These are phyloP conservation scores for Brassica nigra DNA, from an alignment of 345 rosid species.

Conservation along the genomic window DNA sequence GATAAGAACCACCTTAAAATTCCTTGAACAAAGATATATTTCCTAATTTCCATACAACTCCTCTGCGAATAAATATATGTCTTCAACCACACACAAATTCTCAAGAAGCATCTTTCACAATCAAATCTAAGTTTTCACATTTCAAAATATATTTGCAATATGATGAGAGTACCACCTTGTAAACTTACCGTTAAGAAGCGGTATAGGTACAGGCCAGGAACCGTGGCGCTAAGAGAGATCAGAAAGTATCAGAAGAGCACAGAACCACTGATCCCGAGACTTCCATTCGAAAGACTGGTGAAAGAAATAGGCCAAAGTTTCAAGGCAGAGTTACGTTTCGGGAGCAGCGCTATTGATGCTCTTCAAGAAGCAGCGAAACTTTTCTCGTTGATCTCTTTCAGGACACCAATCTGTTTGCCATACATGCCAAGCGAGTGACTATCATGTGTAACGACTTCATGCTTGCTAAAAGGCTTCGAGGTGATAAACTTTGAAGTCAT, in stretches of 20 bases:
- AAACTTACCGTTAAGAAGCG: slow-evolving; percentile 23
- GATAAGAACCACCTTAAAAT: neutral
- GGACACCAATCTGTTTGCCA: slow-evolving; percentile 54
- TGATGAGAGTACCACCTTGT: neutral
- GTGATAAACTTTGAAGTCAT: slow-evolving; percentile 42
- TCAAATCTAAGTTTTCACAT: neutral
- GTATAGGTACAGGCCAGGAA: slow-evolving; percentile 54
- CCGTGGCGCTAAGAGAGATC: slow-evolving; percentile 54
- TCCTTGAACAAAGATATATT: neutral
- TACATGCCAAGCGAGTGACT: slow-evolving; percentile 60
- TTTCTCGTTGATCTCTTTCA: slow-evolving; percentile 48
- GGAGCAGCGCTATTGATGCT: slow-evolving; percentile 48
- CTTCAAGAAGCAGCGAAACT: slow-evolving; percentile 58
- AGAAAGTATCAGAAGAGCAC: slow-evolving; percentile 56
- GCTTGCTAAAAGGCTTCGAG: slow-evolving; percentile 56
- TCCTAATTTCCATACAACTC: neutral
- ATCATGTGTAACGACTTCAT: slow-evolving; percentile 53
- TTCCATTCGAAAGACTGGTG: slow-evolving; percentile 54
- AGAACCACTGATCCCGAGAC: slow-evolving; percentile 45
- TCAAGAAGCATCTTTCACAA: neutral
- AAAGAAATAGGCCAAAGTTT: slow-evolving; percentile 50
- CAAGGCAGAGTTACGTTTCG: slow-evolving; percentile 48
- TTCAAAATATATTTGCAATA: neutral
- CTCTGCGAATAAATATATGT: neutral
- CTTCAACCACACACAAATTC: neutral